Evolutionary conservation across 495 filamentous ascomycete species (phyloP).

Genomic region (Aspergillus asperescens): DNA sequence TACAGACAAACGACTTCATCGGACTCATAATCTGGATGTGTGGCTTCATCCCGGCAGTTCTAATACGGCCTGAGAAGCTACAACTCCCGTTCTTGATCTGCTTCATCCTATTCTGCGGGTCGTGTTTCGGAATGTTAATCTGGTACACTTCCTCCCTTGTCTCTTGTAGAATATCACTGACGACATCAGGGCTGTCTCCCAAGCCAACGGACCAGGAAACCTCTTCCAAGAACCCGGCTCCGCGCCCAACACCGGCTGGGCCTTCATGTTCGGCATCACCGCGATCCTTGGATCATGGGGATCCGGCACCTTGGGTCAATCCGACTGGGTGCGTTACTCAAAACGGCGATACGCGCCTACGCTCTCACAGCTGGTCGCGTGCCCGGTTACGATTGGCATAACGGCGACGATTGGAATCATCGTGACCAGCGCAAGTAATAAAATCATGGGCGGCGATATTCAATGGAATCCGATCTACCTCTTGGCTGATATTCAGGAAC

Average conservation of each 20-base stretch:
- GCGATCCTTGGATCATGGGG: constrained; percentile 8
- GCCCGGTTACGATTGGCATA: not conserved
- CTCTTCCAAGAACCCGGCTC: constrained; percentile 8
- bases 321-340: constrained; percentile 4
- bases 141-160: not conserved
- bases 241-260: constrained; percentile 5
- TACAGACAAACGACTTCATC: constrained; percentile 9
- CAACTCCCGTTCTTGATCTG: not conserved
- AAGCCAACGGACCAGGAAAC: constrained; percentile 1
- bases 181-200: not conserved
- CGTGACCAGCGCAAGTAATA: constrained; percentile 1
- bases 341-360: constrained; percentile 6
- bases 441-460: constrained; percentile 1
- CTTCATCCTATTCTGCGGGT: constrained; percentile 4
- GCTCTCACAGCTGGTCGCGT: constrained; percentile 3
- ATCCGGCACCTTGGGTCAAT: constrained; percentile 2
- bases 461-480: constrained; percentile 11
- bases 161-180: not conserved
- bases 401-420: constrained; percentile 7
- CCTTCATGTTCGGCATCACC: constrained; percentile 10
- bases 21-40: constrained; percentile 7
- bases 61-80: constrained; percentile 1
- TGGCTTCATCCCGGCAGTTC: constrained; percentile 1
- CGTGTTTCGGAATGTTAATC: constrained; percentile 3
- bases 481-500: constrained; percentile 1